A percentile compares a stretch with the other conserved stretches of the same genome.
Evolutionary conservation across 495 filamentous ascomycete species (phyloP).

Genomic region (Podospora comata): DNA sequence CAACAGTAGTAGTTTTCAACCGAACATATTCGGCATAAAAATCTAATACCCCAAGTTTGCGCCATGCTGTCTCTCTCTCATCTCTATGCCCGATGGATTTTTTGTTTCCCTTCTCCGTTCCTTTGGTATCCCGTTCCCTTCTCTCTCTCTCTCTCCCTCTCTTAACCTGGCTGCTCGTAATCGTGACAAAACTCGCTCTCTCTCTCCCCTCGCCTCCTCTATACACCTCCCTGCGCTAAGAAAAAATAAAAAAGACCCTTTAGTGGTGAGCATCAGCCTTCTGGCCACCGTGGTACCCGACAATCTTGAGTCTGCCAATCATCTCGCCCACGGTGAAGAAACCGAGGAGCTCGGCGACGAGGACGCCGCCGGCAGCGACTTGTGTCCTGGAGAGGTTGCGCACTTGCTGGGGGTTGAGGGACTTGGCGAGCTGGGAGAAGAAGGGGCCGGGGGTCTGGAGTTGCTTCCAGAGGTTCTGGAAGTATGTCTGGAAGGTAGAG

Average conservation of each 20-base stretch:
- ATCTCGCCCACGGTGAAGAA: constrained; percentile 99
- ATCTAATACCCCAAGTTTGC: neutral
- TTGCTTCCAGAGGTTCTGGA: constrained; percentile 66
- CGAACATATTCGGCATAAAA: neutral
- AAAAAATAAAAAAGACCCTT: constrained; percentile 10
- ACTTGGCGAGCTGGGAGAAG: constrained; percentile 38
- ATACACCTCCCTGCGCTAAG: neutral
- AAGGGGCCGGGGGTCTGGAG: constrained; percentile 60
- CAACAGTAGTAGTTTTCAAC: neutral
- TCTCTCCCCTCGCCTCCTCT: neutral
- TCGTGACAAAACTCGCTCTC: neutral
- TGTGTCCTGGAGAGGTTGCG: constrained; percentile 69
- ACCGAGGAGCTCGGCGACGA: constrained; percentile 81
- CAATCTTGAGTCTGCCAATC: constrained; percentile 85
- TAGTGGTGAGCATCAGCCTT: constrained; percentile 60
- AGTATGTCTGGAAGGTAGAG: constrained; percentile 82
- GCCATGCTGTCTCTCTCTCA: neutral
- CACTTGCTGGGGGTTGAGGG: constrained; percentile 56
- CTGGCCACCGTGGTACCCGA: constrained; percentile 78
- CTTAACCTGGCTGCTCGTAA: neutral
- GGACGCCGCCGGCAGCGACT: constrained; percentile 65
- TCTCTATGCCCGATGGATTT: neutral
- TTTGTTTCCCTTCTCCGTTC: neutral
- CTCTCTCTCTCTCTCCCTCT: neutral
- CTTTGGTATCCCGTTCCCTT: neutral